Percentiles rank a stretch among this genome's conserved stretches.
phyloP scores from a whole-genome alignment of 2,329 filamentous ascomycete species.

The Domatiomyces globalis region DNA sequence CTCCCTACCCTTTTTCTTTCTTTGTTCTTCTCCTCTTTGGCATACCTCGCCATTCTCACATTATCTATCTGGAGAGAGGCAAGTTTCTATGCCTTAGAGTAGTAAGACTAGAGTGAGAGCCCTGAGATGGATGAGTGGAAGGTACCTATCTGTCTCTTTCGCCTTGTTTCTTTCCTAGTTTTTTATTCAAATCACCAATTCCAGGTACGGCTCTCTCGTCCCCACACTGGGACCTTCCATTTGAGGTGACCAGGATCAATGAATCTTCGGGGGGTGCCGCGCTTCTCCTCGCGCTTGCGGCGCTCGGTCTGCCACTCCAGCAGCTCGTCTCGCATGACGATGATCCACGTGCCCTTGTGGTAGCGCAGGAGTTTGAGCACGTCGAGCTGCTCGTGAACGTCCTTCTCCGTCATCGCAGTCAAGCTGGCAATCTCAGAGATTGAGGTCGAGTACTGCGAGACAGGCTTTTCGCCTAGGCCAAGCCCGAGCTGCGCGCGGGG shows the following conservation, averaged over 20 bases:
- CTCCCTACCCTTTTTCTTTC: too few species aligned
- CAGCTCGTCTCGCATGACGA: slow-evolving; percentile 76
- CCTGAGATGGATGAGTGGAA: not conserved
- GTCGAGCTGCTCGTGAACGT: slow-evolving; percentile 88
- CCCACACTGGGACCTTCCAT: slow-evolving; percentile 95
- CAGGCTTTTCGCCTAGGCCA: not conserved
- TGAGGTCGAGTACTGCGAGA: slow-evolving; percentile 40
- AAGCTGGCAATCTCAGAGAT: slow-evolving; percentile 69
- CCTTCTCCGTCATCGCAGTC: slow-evolving; percentile 91
- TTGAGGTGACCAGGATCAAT: slow-evolving; percentile 69
- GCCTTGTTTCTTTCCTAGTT: not conserved
- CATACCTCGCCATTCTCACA: too few species aligned
- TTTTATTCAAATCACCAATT: slow-evolving; percentile 51
- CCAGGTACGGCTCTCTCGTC: slow-evolving; percentile 80
- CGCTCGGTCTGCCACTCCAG: slow-evolving; percentile 55
- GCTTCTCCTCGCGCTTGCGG: slow-evolving; percentile 71
- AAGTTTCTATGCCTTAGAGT: too few species aligned
- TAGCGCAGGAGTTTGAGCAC: slow-evolving; percentile 92
- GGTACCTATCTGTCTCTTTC: not conserved
- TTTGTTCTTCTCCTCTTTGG: too few species aligned
- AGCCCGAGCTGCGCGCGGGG: slow-evolving; percentile 10
- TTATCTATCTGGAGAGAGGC: too few species aligned
- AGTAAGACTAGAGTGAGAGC: too few species aligned
- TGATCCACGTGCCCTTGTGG: slow-evolving; percentile 91
- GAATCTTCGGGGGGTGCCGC: slow-evolving; percentile 41